Evolutionary conservation across 305 asterid species (phyloP), one percentile per base, ranked within the genome.

Genomic region (Plantago coronopus): DNA sequence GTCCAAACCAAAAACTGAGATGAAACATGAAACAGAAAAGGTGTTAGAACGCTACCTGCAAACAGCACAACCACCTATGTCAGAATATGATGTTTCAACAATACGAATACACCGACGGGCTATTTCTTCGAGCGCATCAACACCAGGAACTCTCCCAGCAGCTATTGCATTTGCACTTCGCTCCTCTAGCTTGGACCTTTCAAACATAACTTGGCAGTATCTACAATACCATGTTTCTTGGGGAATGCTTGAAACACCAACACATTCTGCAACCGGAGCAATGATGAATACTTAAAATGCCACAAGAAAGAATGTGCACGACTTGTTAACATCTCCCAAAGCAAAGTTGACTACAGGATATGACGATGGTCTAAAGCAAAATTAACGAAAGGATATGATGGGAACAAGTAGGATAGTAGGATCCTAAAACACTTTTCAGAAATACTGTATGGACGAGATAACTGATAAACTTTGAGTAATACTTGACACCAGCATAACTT

Each of bases 81-180:
- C 89, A 59, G 81, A 54, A 43, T 75, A 79, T 40, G 71, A 27
- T 57, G 83, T 69, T 61, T 78, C 94, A 65, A 83, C 59, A 55
- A 89, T 78, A 9, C 93, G 86, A 53, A 83, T 87, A 70, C 96
- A 82, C 16, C 95, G 84, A 60, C 61, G 79, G 23, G 76, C 82
- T 64, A 88, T 83, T 54, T 88, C 91, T 43, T 80, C 94, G 3
- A 86, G 63, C 40, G 94, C 82, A 79, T 88, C 88, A 67, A 68
- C 65, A 25, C 95, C 97, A 54, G 88, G 83, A 58, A 83, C 79
- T 74, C 96, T 76, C 61, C 97, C 97, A 72, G 96, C 96, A 65
- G 96, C 97, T 31, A 81, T 66, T 59, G 97, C 96, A 75, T 90
- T 90, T 25, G 75, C 81, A 62, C 77, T 77, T 29, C 11, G 70